Evolutionary conservation across 2,329 filamentous ascomycete genomes (phyloP), one percentile per base, ranked within the genome.

Genomic region (Metarhizium robertsii): DNA sequence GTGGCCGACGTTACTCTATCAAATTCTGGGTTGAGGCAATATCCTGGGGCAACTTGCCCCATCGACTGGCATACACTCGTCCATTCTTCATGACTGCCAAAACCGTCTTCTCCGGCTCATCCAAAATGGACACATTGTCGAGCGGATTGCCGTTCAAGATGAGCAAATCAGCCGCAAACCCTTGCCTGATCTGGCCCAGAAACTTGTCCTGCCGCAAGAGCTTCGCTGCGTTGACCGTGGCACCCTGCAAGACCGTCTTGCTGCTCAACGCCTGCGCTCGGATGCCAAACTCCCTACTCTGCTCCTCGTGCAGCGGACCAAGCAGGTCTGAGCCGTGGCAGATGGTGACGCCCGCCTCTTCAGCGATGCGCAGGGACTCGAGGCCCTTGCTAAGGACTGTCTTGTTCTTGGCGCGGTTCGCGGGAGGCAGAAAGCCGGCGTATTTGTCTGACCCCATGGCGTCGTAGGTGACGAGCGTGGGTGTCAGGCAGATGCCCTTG

Each of bases 51-150:
- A 67, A n/a, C 11, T 53, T 59, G 25, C 53, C 55, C 65, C 65
- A 67, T 10, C 64, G 60, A 18, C 65, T 67, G n/a, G 56, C 62
- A 45, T 66, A 67, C n/a, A 69, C 64, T n/a, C 64, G 58, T 0
- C 80, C 80, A 40, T 80, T 79, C 61, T 83, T 82, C 50, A 83
- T 69, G 1, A 83, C 78, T 2, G 71, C 75, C 47, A 80, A 59
- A 7, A 82, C 59, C 57, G 74, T 68, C 60, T 72, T 69, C 52
- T 80, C 74, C 2, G 74, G 74, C 45, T 68, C 61, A 57, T 77
- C 77, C 30, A 84, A 62, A 4, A 81, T 67, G 0, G 71, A 70
- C 18, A 83, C 73, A 61, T 84, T 74, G n/a, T 81, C 73, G 53
- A 84, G 64, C 2, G 80, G 81, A 60, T 82, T 82, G 46, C 61